Evolutionary conservation across 179 eudicot species (phyloP).

Genomic region (Amaranthus tricolor): DNA sequence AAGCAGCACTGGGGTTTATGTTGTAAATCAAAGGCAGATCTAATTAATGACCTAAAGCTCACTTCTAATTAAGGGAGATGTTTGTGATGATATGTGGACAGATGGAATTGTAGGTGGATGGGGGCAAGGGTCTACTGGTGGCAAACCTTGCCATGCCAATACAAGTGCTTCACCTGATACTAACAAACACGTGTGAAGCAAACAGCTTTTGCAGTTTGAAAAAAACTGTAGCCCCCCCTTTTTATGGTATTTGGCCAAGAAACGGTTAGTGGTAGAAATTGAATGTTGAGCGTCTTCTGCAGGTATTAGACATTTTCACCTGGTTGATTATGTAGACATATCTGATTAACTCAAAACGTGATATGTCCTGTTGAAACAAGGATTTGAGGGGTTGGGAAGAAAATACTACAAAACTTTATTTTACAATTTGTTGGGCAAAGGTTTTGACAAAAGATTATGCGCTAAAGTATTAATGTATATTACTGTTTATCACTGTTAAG

Average conservation of each 20-base stretch:
- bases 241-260: slow-evolving; percentile 87
- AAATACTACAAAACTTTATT: neutral
- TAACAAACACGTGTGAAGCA: slow-evolving; percentile 35
- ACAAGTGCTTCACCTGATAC: slow-evolving; percentile 27
- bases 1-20: slow-evolving; percentile 73
- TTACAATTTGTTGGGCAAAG: neutral
- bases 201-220: slow-evolving; percentile 83
- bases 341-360: neutral
- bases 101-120: slow-evolving; percentile 58
- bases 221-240: slow-evolving; percentile 85
- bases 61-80: slow-evolving; percentile 36
- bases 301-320: neutral
- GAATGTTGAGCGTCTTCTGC: neutral
- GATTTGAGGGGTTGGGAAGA: too few relatives aligned
- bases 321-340: neutral
- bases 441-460: neutral
- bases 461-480: neutral
- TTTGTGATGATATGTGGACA: slow-evolving; percentile 47
- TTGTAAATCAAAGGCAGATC: slow-evolving; percentile 57
- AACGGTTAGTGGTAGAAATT: slow-evolving; percentile 47
- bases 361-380: too few relatives aligned
- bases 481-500: neutral
- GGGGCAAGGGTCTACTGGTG: slow-evolving; percentile 39
- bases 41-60: slow-evolving; percentile 72
- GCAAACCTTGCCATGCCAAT: slow-evolving; percentile 30